Base-by-base conservation (phyloP, 2,329 filamentous ascomycete genomes). In the Rutstroemia sp. region DNA sequence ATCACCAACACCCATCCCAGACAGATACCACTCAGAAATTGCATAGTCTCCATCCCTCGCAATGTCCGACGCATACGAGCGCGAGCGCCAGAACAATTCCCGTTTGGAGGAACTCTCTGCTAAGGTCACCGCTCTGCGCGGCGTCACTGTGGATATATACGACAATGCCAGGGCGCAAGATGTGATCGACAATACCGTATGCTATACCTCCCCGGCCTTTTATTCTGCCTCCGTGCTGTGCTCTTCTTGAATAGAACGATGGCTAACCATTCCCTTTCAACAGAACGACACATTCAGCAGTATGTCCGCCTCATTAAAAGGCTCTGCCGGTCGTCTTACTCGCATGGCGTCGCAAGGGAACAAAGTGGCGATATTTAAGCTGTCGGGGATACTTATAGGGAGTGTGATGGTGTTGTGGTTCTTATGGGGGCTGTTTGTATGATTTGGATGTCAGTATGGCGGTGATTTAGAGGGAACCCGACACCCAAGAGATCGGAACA, bases 111-210 rank as follows among this genome's bases (percentile, higher is more conserved):
- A 95, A 71, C 87, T 99, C 39, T 88, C 88, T 16, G 81, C 84
- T 63, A 99, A 99, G 76, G 92, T 97, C 55, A 89, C 89, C 18
- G 90, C 91, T 52, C 82, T 99, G 61, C 90, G 92, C 69, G 89
- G 88, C 72, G 90, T 99, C 51, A 99, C 94, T 44, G 84, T 97
- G 63, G 91, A 99, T 76, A 99, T 99, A 69, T 96, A 97, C 79
- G 92, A 97, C 75, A 91, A 94, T 71, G 94, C 94, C 50, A 84
- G 90, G 58, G 83, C 89, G 66, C 92, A 97, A 67, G 83, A 88
- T 63, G 82, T 95, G 61, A 88, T 99, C 64, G 90, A 99, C 73
- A 85, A 83, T 68, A 92, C 89, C 41, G 90, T 95, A 79, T 58
- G 83, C 74, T 4, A 46, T 21, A 18, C 42, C 21, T 3, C 16